phyloP scores from a whole-genome alignment of 257 asterid genomes.

The Coffea canephora region DNA sequence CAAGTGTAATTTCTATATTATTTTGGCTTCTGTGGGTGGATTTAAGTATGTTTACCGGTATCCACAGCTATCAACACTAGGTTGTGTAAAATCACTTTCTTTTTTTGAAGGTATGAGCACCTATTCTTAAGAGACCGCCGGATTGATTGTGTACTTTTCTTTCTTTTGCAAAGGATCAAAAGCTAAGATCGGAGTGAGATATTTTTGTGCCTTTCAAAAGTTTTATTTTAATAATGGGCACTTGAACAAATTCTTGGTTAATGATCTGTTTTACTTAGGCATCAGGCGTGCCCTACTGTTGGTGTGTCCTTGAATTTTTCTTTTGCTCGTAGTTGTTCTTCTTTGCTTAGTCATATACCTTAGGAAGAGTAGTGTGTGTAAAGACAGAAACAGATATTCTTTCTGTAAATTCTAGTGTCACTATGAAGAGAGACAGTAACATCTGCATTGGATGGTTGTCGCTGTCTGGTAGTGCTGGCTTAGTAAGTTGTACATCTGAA shows the following conservation, averaged over 20 bases:
- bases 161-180: neutral
- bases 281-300: neutral
- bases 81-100: neutral
- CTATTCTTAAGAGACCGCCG: neutral
- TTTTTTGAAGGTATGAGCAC: neutral
- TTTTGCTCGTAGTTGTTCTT: neutral
- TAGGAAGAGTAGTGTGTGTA: neutral
- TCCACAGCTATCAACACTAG: neutral
- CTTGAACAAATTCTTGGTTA: neutral
- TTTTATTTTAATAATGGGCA: too few relatives aligned
- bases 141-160: neutral
- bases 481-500: neutral
- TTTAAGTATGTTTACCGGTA: neutral
- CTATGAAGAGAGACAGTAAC: neutral
- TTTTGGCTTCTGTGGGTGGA: neutral
- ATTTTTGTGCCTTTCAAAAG: neutral
- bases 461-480: neutral
- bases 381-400: neutral
- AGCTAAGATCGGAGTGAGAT: neutral
- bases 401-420: neutral
- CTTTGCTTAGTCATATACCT: neutral
- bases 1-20: neutral
- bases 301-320: neutral
- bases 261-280: too few relatives aligned
- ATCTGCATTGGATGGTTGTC: neutral